These are phyloP conservation scores for Paramyrothecium sp. DNA, from an alignment of 2,329 filamentous ascomycete genomes.

Conservation along the genomic window DNA sequence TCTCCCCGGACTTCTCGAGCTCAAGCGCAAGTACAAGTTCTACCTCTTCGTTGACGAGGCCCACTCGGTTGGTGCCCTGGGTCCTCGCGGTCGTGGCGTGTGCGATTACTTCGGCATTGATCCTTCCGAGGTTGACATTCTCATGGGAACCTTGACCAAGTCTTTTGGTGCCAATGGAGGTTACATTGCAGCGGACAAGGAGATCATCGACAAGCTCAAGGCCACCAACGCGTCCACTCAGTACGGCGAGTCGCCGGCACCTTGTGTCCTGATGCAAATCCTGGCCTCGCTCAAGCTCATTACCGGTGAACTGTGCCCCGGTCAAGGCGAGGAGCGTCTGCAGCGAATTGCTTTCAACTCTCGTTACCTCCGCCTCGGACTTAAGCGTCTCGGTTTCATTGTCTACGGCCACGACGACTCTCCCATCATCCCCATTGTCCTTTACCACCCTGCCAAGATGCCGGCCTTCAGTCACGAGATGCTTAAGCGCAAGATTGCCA, in stretches of 20 bases:
- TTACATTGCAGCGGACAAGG: slow-evolving; percentile 86
- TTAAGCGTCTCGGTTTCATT: slow-evolving; percentile 96
- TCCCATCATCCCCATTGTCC: slow-evolving; percentile 88
- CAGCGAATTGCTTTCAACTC: slow-evolving; percentile 98
- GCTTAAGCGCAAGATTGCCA: slow-evolving; percentile 95
- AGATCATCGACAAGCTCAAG: slow-evolving; percentile 88
- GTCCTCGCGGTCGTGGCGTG: slow-evolving; percentile 83
- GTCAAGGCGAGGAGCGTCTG: slow-evolving; percentile 92
- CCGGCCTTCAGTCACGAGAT: slow-evolving; percentile 98
- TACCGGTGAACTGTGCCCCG: slow-evolving; percentile 79
- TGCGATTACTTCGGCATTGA: slow-evolving; percentile 97
- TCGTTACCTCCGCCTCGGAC: slow-evolving; percentile 91
- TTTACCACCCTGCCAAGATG: slow-evolving; percentile 99
- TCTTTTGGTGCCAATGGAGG: slow-evolving; percentile 98
- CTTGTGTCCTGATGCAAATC: slow-evolving; percentile 89
- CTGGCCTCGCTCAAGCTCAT: slow-evolving; percentile 84
- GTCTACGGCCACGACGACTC: slow-evolving; percentile 97
- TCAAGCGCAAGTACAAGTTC: slow-evolving; percentile 98
- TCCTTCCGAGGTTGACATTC: slow-evolving; percentile 82
- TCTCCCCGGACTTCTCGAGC: slow-evolving; percentile 79
- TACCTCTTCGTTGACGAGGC: slow-evolving; percentile 94
- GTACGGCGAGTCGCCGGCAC: slow-evolving; percentile 83
- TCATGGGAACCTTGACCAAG: slow-evolving; percentile 98
- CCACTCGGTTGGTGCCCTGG: slow-evolving; percentile 91
- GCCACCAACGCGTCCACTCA: slow-evolving; percentile 82